Evolutionary conservation across 2,329 filamentous ascomycete genomes (phyloP), one percentile per base, ranked within the genome.

Genomic region (Diaporthe sp.): DNA sequence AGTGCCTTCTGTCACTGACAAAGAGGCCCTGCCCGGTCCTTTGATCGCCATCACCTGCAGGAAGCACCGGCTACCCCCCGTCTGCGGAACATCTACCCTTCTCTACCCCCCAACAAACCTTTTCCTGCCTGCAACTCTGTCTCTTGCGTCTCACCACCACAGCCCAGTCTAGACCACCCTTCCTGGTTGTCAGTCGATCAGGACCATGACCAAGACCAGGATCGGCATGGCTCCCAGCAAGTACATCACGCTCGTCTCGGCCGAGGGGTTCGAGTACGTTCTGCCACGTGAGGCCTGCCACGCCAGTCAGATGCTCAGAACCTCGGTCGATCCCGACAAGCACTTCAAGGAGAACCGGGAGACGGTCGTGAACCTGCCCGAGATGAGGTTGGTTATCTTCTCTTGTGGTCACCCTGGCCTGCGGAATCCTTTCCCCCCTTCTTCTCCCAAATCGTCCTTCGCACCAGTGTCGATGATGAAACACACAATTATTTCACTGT

Each of bases 221-320:
- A 44, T 53, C 71, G 63, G 51, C 58, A 73, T 73, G 47, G 71
- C 60, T 55, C 63, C 76, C 12, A 91, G 89, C 84, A 92, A 94
- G 81, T 96, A 95, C 84, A 90, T 96, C 78, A 96, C 94, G 7
- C 90, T 96, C 71, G 88, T 95, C 57, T 95, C 94, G 0, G 89
- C 88, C 79, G 94, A 96, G 83, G 93, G 91, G 80, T 95, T 92
- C 82, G 93, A 95, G 85, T 96, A 94, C 82, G 91, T 94, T 78
- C 88, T 96, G 71, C 87, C 94, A 73, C 91, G 94, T 72, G 92
- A 94, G 68, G 92, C 93, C 3, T 91, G 93, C 76, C 87, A 91
- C 80, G 87, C 94, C 81, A 94, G 93, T 79, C 92, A 92, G 47
- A 90, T 92, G 75, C 93, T 96, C 85, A 93, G 91, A 85, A 89